Evolutionary conservation across 768 basidiomycete genomes (phyloP).

Genomic region (Lactarius vividus): DNA sequence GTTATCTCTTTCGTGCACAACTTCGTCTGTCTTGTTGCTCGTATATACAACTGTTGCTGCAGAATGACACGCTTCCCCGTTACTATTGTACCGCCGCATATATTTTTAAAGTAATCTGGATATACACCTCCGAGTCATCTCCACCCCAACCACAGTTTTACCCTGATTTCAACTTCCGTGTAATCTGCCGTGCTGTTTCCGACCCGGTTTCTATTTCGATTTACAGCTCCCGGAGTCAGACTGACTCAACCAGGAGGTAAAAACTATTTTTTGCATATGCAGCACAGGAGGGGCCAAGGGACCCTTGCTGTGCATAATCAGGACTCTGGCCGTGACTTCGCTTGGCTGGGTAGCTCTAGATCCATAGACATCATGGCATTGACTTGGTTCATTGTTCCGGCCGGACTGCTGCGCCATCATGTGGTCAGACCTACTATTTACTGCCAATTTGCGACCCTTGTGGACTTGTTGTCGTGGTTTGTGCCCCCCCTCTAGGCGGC

Average conservation of each 20-base stretch:
- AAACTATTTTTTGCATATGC: no score
- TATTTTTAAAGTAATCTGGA: constrained; percentile 19
- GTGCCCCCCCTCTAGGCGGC: background rate
- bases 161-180: background rate
- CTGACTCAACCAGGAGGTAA: background rate
- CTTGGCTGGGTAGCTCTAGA: background rate
- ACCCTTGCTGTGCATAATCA: background rate
- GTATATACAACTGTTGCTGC: constrained; percentile 10
- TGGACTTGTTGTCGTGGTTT: background rate
- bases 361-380: background rate
- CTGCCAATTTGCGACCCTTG: background rate
- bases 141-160: background rate
- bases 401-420: background rate
- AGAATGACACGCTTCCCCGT: constrained; percentile 10
- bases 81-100: constrained; percentile 24
- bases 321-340: background rate
- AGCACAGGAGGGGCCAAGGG: background rate
- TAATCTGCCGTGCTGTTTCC: background rate
- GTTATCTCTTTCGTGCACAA: background rate
- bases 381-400: background rate
- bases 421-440: background rate
- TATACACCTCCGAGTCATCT: background rate
- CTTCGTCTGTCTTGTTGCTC: background rate
- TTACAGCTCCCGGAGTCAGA: background rate
- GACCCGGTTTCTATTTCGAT: background rate